Percentiles rank a stretch among this genome's conserved stretches.
Conservation (phyloP, 805 yeast genomes). For the Starmerella stellata region DNA sequence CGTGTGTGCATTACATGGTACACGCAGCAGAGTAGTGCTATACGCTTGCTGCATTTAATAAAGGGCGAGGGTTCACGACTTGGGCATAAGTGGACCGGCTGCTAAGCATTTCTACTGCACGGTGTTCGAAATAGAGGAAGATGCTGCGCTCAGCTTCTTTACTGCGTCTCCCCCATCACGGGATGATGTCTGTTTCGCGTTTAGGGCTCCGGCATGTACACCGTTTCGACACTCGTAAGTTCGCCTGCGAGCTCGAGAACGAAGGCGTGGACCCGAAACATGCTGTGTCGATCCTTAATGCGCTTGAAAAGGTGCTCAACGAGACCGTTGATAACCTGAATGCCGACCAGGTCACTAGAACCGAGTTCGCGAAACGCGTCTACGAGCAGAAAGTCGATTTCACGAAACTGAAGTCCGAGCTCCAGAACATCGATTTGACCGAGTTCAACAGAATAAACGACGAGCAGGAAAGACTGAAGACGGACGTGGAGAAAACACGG, state of each 20-base stretch:
- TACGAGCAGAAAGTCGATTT: constrained; percentile 95
- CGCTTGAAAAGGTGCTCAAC: constrained; percentile 55
- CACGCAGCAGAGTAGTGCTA: too few species aligned
- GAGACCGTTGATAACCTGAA: constrained; percentile 66
- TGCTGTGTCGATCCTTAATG: constrained; percentile 58
- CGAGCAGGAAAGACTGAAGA: constrained; percentile 69
- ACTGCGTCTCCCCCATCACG: background rate
- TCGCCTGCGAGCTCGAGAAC: constrained; percentile 44
- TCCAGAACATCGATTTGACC: constrained; percentile 69
- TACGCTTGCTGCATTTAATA: too few species aligned
- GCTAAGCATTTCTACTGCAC: background rate
- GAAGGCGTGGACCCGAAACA: constrained; percentile 62
- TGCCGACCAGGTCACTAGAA: constrained; percentile 66
- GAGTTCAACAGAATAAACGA: constrained; percentile 67
- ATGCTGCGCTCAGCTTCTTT: background rate
- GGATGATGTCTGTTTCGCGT: background rate
- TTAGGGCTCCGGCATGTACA: constrained; percentile 7
- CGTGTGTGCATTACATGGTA: too few species aligned
- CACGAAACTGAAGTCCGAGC: constrained; percentile 81
- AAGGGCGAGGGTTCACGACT: background rate
- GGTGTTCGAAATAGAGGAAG: background rate
- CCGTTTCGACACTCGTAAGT: constrained; percentile 60
- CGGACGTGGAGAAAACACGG: constrained; percentile 71
- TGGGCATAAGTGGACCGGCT: too few species aligned
- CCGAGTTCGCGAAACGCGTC: constrained; percentile 61